A percentile compares a stretch with the other conserved stretches of the same genome.
Conservation (phyloP, 805 yeast genomes). For the Cyberlindnera galapagoensis region DNA sequence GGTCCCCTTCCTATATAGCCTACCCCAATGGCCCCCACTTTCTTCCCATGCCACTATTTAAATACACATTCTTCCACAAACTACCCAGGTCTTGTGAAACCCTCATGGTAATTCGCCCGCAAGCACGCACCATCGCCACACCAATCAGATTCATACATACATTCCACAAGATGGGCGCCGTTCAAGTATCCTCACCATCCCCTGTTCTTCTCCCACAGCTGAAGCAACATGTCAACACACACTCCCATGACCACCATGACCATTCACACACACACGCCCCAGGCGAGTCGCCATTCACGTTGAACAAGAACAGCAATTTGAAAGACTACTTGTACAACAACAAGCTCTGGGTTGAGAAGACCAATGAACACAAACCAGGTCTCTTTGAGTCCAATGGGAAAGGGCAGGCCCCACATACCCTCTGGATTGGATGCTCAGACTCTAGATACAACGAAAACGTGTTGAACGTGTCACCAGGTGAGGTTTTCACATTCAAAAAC, state of each 20-base stretch:
- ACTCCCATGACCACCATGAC: conserved; percentile 6
- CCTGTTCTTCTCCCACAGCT: no score
- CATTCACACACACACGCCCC: conserved; percentile 8
- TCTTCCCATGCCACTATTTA: no score
- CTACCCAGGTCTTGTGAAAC: no score
- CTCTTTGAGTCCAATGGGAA: conserved; percentile 43
- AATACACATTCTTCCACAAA: no score
- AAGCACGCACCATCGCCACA: no score
- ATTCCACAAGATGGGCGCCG: no score
- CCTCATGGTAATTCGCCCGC: no score
- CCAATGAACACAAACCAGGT: conserved; percentile 21
- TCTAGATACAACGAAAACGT: conserved; percentile 82
- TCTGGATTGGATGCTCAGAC: conserved; percentile 94
- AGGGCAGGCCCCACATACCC: conserved; percentile 89
- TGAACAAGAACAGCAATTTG: conserved; percentile 41
- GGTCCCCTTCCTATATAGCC: no score
- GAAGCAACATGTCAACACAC: no score
- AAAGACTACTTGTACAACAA: conserved; percentile 45
- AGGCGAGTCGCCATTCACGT: conserved; percentile 21
- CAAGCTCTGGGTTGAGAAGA: conserved; percentile 36
- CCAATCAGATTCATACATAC: no score
- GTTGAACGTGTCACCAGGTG: conserved; percentile 80
- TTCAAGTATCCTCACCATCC: no score
- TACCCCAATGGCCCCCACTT: no score
- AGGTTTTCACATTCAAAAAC: conserved; percentile 81